These are phyloP conservation scores for Bipolaris bicolor DNA, from an alignment of 2,329 filamentous ascomycete species.

Conservation along the genomic window DNA sequence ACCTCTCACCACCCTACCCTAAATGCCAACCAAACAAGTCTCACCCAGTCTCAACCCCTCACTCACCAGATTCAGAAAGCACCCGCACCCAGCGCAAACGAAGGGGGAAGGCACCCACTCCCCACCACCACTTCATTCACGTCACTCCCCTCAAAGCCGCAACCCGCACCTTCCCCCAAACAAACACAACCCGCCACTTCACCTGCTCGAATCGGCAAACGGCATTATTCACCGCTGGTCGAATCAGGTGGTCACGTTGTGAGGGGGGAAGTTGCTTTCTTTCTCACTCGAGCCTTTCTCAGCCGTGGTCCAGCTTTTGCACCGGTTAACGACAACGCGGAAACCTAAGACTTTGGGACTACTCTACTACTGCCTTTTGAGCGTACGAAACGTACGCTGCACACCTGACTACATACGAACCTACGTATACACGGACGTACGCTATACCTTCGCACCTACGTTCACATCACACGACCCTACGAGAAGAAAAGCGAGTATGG, in stretches of 20 bases:
- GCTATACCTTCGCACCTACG: too few species aligned
- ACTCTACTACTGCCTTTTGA: too few species aligned
- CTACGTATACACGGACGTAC: too few species aligned
- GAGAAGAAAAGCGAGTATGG: conserved; percentile 13
- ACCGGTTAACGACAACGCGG: too few species aligned
- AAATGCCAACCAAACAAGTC: too few species aligned
- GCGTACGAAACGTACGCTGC: too few species aligned
- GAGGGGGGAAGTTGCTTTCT: neutral
- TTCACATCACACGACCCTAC: neutral
- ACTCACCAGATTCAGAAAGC: too few species aligned
- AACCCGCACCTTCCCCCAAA: conserved; percentile 7
- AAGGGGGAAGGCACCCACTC: neutral
- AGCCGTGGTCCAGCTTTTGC: neutral
- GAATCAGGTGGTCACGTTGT: neutral
- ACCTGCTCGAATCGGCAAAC: neutral
- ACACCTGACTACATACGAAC: too few species aligned
- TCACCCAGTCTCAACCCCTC: too few species aligned
- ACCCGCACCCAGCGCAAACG: neutral
- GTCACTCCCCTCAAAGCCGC: neutral
- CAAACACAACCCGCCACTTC: neutral
- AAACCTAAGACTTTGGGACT: too few species aligned
- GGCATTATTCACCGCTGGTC: neutral
- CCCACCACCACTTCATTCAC: conserved; percentile 9
- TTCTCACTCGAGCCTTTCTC: neutral
- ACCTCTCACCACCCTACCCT: too few species aligned